Conservation (phyloP, 805 yeast genomes). For the Danielia reshetovae region DNA sequence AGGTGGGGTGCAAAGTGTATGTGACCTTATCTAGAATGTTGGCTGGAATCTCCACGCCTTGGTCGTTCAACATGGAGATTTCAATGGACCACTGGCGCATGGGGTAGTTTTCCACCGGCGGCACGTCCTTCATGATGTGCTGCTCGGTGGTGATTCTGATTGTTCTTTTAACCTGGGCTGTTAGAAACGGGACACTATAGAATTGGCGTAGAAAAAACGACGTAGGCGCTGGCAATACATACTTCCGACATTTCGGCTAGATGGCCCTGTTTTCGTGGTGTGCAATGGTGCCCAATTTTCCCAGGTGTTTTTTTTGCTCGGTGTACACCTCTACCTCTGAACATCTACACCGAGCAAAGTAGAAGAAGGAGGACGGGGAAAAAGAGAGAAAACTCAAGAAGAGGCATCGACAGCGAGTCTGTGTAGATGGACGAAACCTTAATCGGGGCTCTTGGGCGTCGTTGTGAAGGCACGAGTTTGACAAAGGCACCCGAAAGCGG, state of each 20-base stretch:
- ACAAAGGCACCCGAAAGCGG: too few relatives aligned
- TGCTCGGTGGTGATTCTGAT: constrained; percentile 85
- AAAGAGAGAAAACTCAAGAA: too few relatives aligned
- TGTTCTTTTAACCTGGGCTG: constrained; percentile 66
- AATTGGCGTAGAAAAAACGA: background rate
- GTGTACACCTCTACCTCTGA: background rate
- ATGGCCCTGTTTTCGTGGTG: too few relatives aligned
- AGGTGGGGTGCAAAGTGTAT: constrained; percentile 92
- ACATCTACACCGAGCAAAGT: too few relatives aligned
- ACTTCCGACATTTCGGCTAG: constrained; percentile 19
- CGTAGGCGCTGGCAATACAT: constrained; percentile 9
- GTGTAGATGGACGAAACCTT: too few relatives aligned
- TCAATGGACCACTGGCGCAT: constrained; percentile 91
- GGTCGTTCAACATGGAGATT: constrained; percentile 67
- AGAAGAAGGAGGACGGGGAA: too few relatives aligned
- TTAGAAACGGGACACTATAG: constrained; percentile 6
- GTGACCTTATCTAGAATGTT: constrained; percentile 87
- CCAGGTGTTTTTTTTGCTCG: background rate
- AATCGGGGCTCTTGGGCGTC: too few relatives aligned
- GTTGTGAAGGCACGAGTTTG: too few relatives aligned
- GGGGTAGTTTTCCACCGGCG: constrained; percentile 88
- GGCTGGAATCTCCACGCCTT: constrained; percentile 83
- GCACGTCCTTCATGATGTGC: constrained; percentile 72
- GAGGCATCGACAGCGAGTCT: too few relatives aligned
- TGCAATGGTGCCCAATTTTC: background rate